phyloP scores from a whole-genome alignment of 257 asterid species.

The Solanum medicagineum region DNA sequence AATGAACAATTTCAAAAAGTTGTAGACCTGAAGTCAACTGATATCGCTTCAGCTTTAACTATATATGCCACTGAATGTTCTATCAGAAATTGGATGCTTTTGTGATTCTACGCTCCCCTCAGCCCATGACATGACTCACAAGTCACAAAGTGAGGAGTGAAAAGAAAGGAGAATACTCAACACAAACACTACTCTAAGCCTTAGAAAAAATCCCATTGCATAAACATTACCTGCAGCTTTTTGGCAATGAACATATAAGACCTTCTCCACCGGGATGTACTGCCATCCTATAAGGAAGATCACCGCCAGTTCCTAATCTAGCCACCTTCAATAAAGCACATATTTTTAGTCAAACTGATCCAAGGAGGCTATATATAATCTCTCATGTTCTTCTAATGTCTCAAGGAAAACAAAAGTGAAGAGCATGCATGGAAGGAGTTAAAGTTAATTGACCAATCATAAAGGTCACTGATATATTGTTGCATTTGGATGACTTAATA shows the following conservation, averaged over 20 bases:
- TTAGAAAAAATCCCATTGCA: background rate
- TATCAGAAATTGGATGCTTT: background rate
- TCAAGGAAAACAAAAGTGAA: background rate
- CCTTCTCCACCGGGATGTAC: constrained; percentile 94
- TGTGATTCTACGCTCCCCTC: background rate
- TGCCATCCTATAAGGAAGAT: constrained; percentile 80
- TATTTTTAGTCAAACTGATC: background rate
- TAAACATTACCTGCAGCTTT: constrained; percentile 57
- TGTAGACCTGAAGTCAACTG: background rate
- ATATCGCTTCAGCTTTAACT: background rate
- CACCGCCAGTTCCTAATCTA: constrained; percentile 61
- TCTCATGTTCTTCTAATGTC: background rate
- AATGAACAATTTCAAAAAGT: background rate
- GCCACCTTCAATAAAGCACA: constrained; percentile 35
- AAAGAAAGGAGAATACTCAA: background rate
- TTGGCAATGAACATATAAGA: constrained; percentile 61
- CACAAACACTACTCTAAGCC: background rate
- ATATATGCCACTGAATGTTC: background rate
- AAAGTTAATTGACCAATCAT: background rate
- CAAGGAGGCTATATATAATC: background rate
- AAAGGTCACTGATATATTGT: background rate
- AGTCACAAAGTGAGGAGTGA: background rate
- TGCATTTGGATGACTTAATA: background rate
- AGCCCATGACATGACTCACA: background rate
- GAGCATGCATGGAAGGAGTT: background rate